These are phyloP conservation scores for Myriosclerotinia scirpicola DNA, from an alignment of 2,329 filamentous ascomycete species.

Conservation along the genomic window DNA sequence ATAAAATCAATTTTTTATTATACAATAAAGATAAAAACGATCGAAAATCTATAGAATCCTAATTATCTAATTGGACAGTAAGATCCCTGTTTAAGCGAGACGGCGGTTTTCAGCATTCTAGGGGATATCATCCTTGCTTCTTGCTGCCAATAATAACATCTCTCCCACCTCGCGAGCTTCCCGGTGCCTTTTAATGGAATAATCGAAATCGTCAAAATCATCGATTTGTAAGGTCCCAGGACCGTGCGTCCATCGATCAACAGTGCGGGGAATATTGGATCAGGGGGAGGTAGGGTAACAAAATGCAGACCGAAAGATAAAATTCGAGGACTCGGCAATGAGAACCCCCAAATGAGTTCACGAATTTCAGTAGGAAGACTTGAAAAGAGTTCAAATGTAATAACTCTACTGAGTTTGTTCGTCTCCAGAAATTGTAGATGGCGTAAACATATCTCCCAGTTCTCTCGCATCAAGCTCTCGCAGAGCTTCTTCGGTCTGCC, in stretches of 20 bases:
- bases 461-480: not conserved
- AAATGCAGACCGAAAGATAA: not conserved
- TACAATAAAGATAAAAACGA: no score
- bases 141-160: not conserved
- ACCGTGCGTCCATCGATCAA: not conserved
- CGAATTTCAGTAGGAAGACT: not conserved
- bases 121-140: not conserved
- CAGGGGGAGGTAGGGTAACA: not conserved
- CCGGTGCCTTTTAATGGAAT: not conserved
- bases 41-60: no score
- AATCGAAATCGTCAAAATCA: not conserved
- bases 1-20: no score
- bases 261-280: not conserved
- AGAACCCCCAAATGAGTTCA: not conserved
- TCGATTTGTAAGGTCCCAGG: not conserved
- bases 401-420: not conserved
- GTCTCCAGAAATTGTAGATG: not conserved
- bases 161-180: not conserved
- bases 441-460: not conserved
- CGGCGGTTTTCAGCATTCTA: no score
- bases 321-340: slow-evolving; percentile 1
- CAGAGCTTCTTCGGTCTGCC: not conserved
- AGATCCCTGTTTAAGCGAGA: no score
- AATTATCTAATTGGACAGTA: no score
- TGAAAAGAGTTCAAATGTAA: not conserved